These are phyloP conservation scores for Trichosanthes cucumerina DNA, from an alignment of 306 rosid species.

Conservation along the genomic window DNA sequence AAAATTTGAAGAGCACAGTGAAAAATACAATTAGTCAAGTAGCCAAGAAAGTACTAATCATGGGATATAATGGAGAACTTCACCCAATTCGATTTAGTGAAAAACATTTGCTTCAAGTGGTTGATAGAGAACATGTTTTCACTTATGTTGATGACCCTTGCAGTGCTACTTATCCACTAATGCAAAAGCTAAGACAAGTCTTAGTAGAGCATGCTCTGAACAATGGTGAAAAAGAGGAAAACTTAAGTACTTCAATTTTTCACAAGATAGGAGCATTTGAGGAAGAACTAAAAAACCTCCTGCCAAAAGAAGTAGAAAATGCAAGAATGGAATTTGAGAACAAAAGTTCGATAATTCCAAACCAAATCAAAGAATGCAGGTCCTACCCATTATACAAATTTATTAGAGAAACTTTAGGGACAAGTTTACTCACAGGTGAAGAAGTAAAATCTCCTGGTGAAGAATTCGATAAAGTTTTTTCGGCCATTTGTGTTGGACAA, in stretches of 20 bases:
- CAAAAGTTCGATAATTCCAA: conserved; percentile 41
- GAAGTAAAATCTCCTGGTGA: conserved; percentile 69
- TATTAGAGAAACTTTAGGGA: conserved; percentile 58
- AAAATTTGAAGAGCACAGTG: conserved; percentile 49
- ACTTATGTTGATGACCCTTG: conserved; percentile 72
- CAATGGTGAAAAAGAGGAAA: conserved; percentile 51
- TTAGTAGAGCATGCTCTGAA: conserved; percentile 71
- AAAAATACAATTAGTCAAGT: conserved; percentile 55
- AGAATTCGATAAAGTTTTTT: conserved; percentile 70
- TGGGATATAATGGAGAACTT: conserved; percentile 58
- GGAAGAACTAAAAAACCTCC: conserved; percentile 46
- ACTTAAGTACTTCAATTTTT: conserved; percentile 51
- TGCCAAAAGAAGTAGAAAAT: conserved; percentile 71
- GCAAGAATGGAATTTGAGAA: conserved; percentile 46
- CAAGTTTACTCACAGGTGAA: conserved; percentile 71
- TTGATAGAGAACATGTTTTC: conserved; percentile 60
- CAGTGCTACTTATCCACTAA: conserved; percentile 61
- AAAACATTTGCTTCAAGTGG: conserved; percentile 60
- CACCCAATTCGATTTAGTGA: conserved; percentile 78
- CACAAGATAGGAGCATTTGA: conserved; percentile 67
- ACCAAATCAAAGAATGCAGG: conserved; percentile 61
- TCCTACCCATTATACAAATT: conserved; percentile 75
- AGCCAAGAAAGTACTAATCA: conserved; percentile 51
- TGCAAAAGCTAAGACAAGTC: conserved; percentile 66
- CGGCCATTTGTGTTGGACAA: conserved; percentile 57